Conservation (phyloP, 768 basidiomycete species). For the Gloeopeniophorella convolvens region DNA sequence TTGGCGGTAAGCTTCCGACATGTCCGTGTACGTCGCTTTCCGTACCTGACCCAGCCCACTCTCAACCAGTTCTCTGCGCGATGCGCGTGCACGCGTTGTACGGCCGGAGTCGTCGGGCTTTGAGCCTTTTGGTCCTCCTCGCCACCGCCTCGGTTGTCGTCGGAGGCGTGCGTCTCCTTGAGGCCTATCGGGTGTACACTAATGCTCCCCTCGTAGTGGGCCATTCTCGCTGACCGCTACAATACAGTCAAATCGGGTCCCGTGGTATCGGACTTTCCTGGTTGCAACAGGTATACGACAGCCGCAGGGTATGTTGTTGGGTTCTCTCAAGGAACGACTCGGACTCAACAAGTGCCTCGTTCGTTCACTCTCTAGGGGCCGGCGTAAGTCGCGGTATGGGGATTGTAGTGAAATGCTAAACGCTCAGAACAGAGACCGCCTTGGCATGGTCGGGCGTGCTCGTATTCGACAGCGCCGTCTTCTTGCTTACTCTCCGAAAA, state of each 20-base stretch:
- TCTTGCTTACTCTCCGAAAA: constrained; percentile 10
- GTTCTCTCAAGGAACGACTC: background rate
- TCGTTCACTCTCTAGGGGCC: too few relatives aligned
- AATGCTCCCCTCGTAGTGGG: too few relatives aligned
- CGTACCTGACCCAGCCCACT: background rate
- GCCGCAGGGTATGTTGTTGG: background rate
- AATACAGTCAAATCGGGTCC: background rate
- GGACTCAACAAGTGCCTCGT: too few relatives aligned
- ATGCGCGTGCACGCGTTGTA: constrained; percentile 9
- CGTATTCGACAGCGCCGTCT: constrained; percentile 5
- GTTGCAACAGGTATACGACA: constrained; percentile 4
- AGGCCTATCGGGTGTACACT: too few relatives aligned
- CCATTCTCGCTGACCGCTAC: background rate
- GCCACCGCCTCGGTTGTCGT: background rate
- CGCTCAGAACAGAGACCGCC: background rate
- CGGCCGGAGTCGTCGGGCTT: background rate
- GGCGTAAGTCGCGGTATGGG: background rate
- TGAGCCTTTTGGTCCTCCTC: background rate
- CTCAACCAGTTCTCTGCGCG: background rate
- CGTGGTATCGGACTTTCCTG: constrained; percentile 1
- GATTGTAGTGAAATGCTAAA: background rate
- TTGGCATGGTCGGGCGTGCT: constrained; percentile 8
- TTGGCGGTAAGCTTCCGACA: background rate
- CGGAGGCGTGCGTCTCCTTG: background rate
- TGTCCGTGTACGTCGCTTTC: too few relatives aligned